Evolutionary conservation across 169 alveolate genomes (phyloP).

Genomic region (Babesia gibsoni): DNA sequence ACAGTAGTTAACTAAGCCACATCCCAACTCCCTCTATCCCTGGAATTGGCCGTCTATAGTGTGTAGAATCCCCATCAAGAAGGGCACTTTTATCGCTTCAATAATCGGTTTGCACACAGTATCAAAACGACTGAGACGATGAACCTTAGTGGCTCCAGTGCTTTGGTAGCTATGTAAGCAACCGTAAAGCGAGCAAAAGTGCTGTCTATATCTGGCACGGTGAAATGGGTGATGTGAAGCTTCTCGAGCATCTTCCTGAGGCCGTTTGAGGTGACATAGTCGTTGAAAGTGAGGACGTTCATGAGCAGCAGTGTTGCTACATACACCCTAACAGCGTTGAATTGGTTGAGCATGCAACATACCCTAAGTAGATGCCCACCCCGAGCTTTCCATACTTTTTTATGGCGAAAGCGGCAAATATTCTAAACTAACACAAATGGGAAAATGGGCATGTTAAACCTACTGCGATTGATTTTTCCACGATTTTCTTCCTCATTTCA

Average conservation of each 20-base stretch:
- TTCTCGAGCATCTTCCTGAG: slow-evolving; percentile 26
- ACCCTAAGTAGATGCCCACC: slow-evolving; percentile 55
- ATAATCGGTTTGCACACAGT: slow-evolving; percentile 7
- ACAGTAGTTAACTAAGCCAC: too few species aligned
- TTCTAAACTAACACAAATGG: slow-evolving; percentile 16
- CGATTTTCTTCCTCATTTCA: slow-evolving; percentile 14
- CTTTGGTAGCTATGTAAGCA: slow-evolving; percentile 61
- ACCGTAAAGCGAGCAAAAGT: slow-evolving; percentile 58
- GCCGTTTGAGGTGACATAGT: slow-evolving; percentile 41
- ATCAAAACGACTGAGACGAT: slow-evolving; percentile 50
- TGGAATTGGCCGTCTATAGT: too few species aligned
- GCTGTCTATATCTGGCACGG: slow-evolving; percentile 64
- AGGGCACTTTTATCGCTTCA: not conserved
- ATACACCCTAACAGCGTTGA: slow-evolving; percentile 32
- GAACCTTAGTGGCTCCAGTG: slow-evolving; percentile 59
- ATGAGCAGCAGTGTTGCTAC: slow-evolving; percentile 40
- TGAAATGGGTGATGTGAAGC: slow-evolving; percentile 36
- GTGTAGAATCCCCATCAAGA: slow-evolving; percentile 18
- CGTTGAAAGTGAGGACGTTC: slow-evolving; percentile 41
- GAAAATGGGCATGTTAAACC: not conserved
- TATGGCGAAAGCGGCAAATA: slow-evolving; percentile 48
- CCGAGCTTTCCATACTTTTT: slow-evolving; percentile 66
- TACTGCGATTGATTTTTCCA: slow-evolving; percentile 45
- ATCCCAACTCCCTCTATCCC: too few species aligned
- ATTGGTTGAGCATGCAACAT: not conserved